Base-by-base conservation (phyloP, 805 yeast genomes). In the Nakazawaea ishiwadae region DNA sequence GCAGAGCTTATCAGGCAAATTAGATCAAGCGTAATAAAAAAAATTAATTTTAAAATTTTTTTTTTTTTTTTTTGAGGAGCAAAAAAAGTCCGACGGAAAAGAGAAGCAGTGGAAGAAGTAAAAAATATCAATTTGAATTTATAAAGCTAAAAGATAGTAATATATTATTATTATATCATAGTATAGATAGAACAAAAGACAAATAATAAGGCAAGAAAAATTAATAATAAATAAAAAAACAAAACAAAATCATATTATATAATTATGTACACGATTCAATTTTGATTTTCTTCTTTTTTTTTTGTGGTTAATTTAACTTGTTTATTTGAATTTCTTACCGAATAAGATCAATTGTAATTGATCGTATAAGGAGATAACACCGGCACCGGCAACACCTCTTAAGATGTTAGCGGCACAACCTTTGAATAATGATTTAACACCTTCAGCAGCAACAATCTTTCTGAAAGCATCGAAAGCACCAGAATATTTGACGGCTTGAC, bases 331-430 rank as follows among this genome's bases (percentile, higher is more conserved):
- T 75, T 88, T 87, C 87, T 89, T 88, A 74, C 97, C 97, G 73
- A 89, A 88, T 61, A 90, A 46, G 80, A 89, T 81, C 75, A 89
- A 72, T 78, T 89, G 96, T 71, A 89, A 77, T 78, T 89, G 96
- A 74, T 90, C 97, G 79, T 90, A 89, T 80, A 90, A 65, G 77
- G 97, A 89, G 72, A 89, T 87, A 63, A 90, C 97, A 86, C 96
- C 96, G 67, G 97, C 97, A 82, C 96, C 96, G 73, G 97, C 97
- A 68, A 89, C 96, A 87, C 96, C 96, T 84, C 97, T 89, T 74
- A 89, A 81, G 81, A 89, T 89, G 93, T 89, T 89, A 72, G 97
- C 96, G 83, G 91, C 96, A 75, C 96, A 89, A 79, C 97, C 97
- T 82, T 87, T 90, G 91, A 89, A 89, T 73, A 89, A 79, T 60